Percentiles rank a stretch among this genome's conserved stretches.
Evolutionary conservation across 2,329 filamentous ascomycete genomes (phyloP).

Genomic region (Cytospora piceae): DNA sequence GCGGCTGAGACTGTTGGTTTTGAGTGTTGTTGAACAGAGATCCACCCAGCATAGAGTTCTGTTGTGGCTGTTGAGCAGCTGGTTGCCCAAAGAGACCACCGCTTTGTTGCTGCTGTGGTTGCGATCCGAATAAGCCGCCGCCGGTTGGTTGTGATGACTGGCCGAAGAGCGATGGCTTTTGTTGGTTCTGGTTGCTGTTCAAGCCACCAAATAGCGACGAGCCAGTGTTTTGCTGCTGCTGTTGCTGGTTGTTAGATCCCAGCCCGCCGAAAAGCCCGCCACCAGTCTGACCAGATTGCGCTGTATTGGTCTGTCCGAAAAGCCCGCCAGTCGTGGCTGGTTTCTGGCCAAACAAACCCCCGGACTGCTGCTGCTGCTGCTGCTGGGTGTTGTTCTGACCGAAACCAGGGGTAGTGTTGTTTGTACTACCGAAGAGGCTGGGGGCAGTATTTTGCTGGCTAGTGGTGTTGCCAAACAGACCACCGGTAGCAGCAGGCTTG

Average conservation of each 20-base stretch:
- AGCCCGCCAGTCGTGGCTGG: slow-evolving; percentile 49
- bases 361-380: slow-evolving; percentile 35
- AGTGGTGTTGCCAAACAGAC: slow-evolving; percentile 40
- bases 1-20: slow-evolving; percentile 55
- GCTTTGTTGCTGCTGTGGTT: slow-evolving; percentile 49
- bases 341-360: slow-evolving; percentile 49
- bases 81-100: slow-evolving; percentile 52
- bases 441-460: slow-evolving; percentile 40
- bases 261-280: slow-evolving; percentile 57
- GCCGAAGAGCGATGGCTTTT: slow-evolving; percentile 62
- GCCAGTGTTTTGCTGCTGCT: slow-evolving; percentile 45
- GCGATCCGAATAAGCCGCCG: slow-evolving; percentile 58
- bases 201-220: slow-evolving; percentile 51
- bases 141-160: slow-evolving; percentile 47
- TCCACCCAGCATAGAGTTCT: slow-evolving; percentile 48
- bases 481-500: slow-evolving; percentile 30
- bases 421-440: slow-evolving; percentile 44
- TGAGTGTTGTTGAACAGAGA: slow-evolving; percentile 65
- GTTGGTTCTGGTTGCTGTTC: slow-evolving; percentile 51
- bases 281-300: slow-evolving; percentile 43
- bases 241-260: slow-evolving; percentile 38
- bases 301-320: slow-evolving; percentile 50
- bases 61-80: slow-evolving; percentile 54
- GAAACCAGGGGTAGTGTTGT: slow-evolving; percentile 39
- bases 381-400: slow-evolving; percentile 31